phyloP scores from a whole-genome alignment of 306 rosid species.

The Castanopsis chinensis region DNA sequence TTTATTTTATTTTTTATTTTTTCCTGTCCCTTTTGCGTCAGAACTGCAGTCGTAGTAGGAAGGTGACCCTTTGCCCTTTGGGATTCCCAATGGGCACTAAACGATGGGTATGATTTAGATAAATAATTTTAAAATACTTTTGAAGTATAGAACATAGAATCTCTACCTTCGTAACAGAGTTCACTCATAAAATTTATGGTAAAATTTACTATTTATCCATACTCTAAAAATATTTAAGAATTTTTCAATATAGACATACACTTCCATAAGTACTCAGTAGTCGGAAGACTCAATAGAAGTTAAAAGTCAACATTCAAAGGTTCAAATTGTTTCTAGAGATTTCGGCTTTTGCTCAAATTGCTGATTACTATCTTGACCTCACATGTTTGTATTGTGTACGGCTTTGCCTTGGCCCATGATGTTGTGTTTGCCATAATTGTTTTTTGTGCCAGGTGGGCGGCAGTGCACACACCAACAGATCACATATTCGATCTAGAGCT shows the following conservation, averaged over 20 bases:
- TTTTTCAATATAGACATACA: background rate
- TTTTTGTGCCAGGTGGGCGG: background rate
- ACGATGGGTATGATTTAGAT: too few species aligned
- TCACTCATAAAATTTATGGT: too few species aligned
- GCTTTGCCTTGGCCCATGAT: background rate
- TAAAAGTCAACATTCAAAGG: background rate
- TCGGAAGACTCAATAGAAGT: background rate
- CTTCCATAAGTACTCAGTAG: background rate
- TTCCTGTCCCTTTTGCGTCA: too few species aligned
- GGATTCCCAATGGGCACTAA: background rate
- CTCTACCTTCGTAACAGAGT: fast-evolving
- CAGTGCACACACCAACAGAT: background rate
- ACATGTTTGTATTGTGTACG: background rate
- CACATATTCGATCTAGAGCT: background rate
- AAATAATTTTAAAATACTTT: too few species aligned
- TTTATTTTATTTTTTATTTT: too few species aligned
- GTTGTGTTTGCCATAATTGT: constrained; percentile 1
- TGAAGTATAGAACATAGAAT: fast-evolving
- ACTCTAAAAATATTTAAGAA: too few species aligned
- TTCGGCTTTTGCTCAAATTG: background rate
- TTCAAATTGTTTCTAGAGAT: background rate
- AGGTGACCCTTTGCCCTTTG: background rate
- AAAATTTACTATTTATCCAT: fast-evolving
- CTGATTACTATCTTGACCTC: background rate
- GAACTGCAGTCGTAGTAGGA: background rate